Evolutionary conservation across 495 filamentous ascomycete genomes (phyloP).

Genomic region (Penicillium odoratum): DNA sequence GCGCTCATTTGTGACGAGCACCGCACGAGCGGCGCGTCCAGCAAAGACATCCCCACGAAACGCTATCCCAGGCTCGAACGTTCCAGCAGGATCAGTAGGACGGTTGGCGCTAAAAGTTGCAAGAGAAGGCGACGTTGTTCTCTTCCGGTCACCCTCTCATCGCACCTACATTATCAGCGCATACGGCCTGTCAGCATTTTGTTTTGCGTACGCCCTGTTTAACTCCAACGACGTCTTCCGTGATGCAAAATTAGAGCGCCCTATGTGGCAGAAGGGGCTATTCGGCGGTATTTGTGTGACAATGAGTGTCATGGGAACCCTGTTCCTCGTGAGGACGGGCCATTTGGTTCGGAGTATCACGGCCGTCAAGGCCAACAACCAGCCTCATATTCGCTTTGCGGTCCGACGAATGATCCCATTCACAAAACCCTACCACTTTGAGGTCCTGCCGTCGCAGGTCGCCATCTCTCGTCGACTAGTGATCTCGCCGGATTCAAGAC

Average conservation of each 20-base stretch:
- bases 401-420: slow-evolving; percentile 47
- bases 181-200: slow-evolving; percentile 56
- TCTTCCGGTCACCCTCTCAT: slow-evolving; percentile 65
- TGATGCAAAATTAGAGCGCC: slow-evolving; percentile 33
- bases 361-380: slow-evolving; percentile 32
- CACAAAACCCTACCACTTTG: slow-evolving; percentile 37
- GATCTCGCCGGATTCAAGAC: slow-evolving; percentile 22
- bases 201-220: slow-evolving; percentile 55
- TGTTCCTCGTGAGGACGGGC: slow-evolving; percentile 39
- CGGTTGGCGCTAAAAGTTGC: slow-evolving; percentile 38
- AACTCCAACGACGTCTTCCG: slow-evolving; percentile 49
- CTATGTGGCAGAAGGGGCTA: slow-evolving; percentile 41
- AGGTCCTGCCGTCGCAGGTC: slow-evolving; percentile 13
- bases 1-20: slow-evolving; percentile 39
- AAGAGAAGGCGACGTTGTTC: slow-evolving; percentile 39
- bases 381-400: slow-evolving; percentile 34
- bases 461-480: slow-evolving; percentile 29
- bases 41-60: slow-evolving; percentile 4
- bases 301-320: slow-evolving; percentile 46
- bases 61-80: neutral
- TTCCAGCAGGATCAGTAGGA: slow-evolving; percentile 25
- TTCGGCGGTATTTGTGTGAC: slow-evolving; percentile 43
- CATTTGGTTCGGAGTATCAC: slow-evolving; percentile 37
- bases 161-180: slow-evolving; percentile 56
- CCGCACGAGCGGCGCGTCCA: slow-evolving; percentile 6